phyloP scores from a whole-genome alignment of 2,329 filamentous ascomycete genomes.

The Trichoderma citrinoviride region DNA sequence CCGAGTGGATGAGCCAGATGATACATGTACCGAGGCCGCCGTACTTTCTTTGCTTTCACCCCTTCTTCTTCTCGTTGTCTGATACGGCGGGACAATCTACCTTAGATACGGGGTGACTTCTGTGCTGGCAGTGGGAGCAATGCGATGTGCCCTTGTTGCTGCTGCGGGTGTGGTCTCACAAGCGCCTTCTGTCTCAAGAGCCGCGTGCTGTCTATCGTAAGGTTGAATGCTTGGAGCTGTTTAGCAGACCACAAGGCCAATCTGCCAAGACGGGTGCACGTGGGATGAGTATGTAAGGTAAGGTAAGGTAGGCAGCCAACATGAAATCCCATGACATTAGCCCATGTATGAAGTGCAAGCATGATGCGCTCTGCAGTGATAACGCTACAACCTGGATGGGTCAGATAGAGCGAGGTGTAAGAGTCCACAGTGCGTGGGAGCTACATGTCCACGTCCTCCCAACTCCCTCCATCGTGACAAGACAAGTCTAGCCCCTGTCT shows the following conservation, averaged over 20 bases:
- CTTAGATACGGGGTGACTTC: not conserved
- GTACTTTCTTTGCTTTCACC: not conserved
- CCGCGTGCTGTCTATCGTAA: not conserved
- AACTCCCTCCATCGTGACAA: not conserved
- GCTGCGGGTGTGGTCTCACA: not conserved
- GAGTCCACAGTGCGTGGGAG: conserved; percentile 8
- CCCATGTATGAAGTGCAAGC: not conserved
- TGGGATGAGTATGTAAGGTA: not conserved
- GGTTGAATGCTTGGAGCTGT: not conserved
- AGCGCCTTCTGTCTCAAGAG: not conserved
- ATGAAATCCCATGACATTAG: not conserved
- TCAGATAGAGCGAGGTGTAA: not conserved
- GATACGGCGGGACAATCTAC: not conserved
- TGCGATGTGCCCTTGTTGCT: not conserved
- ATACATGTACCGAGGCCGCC: no score
- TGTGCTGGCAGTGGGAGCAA: not conserved
- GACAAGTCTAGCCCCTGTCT: not conserved
- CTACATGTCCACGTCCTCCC: not conserved
- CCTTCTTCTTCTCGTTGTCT: not conserved
- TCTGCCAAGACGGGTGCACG: conserved; percentile 3
- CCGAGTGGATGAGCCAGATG: not conserved
- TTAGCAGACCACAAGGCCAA: not conserved
- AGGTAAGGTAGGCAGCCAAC: not conserved
- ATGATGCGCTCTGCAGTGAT: conserved; percentile 5
- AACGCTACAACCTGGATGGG: not conserved